A percentile compares a stretch with the other conserved stretches of the same genome.
These are phyloP conservation scores for Colletotrichum sp. DNA, from an alignment of 2,329 filamentous ascomycete species.

Conservation along the genomic window DNA sequence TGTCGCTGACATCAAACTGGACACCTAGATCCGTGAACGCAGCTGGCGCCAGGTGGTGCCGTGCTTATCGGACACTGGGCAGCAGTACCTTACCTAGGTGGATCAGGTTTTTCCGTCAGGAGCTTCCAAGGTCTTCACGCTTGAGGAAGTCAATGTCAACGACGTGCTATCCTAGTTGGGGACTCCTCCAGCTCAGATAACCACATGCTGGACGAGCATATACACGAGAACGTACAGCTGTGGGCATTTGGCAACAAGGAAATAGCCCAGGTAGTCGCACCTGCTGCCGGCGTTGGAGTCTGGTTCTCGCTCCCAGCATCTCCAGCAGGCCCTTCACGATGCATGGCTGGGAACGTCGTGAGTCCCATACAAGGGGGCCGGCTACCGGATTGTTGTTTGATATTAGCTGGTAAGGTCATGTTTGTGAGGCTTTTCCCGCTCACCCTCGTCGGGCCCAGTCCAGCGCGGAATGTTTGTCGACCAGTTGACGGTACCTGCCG, in stretches of 20 bases:
- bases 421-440: neutral
- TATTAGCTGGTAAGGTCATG: neutral
- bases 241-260: neutral
- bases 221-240: neutral
- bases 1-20: neutral
- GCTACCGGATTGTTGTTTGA: neutral
- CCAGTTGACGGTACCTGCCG: neutral
- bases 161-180: neutral
- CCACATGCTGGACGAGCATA: neutral
- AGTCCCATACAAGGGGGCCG: neutral
- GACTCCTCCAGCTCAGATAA: neutral
- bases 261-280: neutral
- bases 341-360: neutral
- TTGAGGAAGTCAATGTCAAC: neutral
- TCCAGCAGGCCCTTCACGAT: neutral
- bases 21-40: neutral
- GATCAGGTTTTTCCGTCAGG: neutral
- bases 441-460: neutral
- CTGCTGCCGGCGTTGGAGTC: neutral
- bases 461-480: neutral
- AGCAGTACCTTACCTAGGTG: neutral
- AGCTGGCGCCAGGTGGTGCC: neutral
- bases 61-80: neutral
- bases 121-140: neutral
- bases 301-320: neutral